Base-by-base conservation (phyloP, 306 rosid genomes). In the Vigna angularis region DNA sequence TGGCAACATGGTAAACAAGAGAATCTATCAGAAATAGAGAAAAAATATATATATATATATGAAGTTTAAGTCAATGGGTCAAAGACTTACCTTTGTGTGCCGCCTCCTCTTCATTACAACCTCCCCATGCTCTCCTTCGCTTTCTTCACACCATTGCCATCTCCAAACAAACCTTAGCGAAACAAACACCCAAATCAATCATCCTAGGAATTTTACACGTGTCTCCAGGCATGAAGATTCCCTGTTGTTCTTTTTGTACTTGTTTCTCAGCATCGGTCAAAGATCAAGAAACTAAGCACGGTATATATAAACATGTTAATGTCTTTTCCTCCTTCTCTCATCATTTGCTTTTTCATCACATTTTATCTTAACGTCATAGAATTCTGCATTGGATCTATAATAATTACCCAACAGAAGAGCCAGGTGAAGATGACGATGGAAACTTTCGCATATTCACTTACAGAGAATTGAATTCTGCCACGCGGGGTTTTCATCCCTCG, bases 401-500 rank as follows among this genome's bases (percentile, higher is more conserved):
- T 58, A 20, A 22, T 36, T n/a, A 40, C 51, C 73, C 65, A 6
- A 13, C 75, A 82, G 82, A 72, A 22, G 63, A 57, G 71, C 30
- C 79, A 81, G 88, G 75, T 62, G 89, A 74, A 52, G 57, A 70
- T 30, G 66, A 42, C 61, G 67, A 66, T 17, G 87, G 81, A 57
- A 83, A 28, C 49, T 88, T 93, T 77, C 89, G 94, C 50, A 72
- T 87, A 20, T 93, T 89, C 85, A 76, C 88, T 69, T 69, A 42
- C 16, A 81, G 68, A 62, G 98, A 93, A 80, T 83, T 93, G 80
- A 80, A 79, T 76, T 82, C 84, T 9, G 93, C 93, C 17, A 93
- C 98, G 6, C 66, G 80, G 20, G 82, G 79, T 17, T 93, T 93
- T 80, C 84, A 77, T 74, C 51, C 84, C 36, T 82, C 89, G 11